Percentiles rank a stretch among this genome's conserved stretches.
Evolutionary conservation across 2,329 filamentous ascomycete genomes (phyloP).

Genomic region (Colletotrichum shisoi): DNA sequence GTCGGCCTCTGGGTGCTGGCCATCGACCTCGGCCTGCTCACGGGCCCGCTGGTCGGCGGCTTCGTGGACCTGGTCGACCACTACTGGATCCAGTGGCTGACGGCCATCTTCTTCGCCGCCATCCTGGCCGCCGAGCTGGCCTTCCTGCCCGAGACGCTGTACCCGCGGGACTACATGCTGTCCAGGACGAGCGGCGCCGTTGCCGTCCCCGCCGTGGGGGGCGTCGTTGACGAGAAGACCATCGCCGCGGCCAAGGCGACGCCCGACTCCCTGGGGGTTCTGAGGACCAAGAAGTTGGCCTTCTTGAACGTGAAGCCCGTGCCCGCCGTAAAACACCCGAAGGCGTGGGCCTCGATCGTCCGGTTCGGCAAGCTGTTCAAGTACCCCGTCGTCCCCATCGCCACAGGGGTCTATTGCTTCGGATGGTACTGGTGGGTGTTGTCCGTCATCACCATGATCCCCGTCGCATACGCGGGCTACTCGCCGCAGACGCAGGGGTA

Average conservation of each 20-base stretch:
- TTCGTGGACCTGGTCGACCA: conserved; percentile 58
- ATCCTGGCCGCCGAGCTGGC: conserved; percentile 58
- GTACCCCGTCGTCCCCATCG: conserved; percentile 55
- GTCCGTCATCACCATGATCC: conserved; percentile 61
- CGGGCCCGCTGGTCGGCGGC: conserved; percentile 57
- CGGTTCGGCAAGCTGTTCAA: conserved; percentile 58
- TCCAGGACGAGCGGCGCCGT: conserved; percentile 24
- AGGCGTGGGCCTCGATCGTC: conserved; percentile 54
- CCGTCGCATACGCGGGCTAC: conserved; percentile 60
- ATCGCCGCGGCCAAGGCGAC: conserved; percentile 24
- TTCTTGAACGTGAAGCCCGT: conserved; percentile 57
- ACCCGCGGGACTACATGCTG: conserved; percentile 61
- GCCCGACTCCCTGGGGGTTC: conserved; percentile 41
- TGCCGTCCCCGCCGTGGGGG: conserved; percentile 16
- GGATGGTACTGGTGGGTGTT: conserved; percentile 66
- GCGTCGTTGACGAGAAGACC: conserved; percentile 33
- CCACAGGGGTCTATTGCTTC: conserved; percentile 60
- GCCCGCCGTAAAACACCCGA: conserved; percentile 61
- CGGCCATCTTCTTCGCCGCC: conserved; percentile 60
- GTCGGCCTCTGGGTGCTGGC: conserved; percentile 66
- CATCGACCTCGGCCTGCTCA: conserved; percentile 60
- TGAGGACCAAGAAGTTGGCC: conserved; percentile 53
- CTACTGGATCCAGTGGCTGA: conserved; percentile 64
- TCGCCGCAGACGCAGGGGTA: conserved; percentile 58
- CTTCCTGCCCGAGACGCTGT: conserved; percentile 64